Evolutionary conservation across 2,329 filamentous ascomycete species (phyloP), one percentile per base, ranked within the genome.

Genomic region (Alternaria dauci): DNA sequence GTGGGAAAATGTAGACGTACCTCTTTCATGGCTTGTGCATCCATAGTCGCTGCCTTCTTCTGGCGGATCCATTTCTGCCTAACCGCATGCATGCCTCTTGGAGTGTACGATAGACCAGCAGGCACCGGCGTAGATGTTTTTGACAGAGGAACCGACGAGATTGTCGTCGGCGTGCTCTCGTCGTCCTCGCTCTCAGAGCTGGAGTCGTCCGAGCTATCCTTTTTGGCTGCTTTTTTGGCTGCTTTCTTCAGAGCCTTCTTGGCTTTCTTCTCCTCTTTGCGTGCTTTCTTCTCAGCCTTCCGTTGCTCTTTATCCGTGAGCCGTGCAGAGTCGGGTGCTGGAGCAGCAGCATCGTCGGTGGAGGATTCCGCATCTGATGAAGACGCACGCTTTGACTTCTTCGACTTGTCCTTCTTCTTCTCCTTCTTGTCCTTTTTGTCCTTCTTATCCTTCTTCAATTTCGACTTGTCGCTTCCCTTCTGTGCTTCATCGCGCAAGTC

Each of bases 41-140:
- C 91, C 81, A 93, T 86, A 59, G 93, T 86, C 2, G 94, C 93
- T 81, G 90, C 87, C 71, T 88, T 89, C 83, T 98, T 98, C 71
- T 95, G 92, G 58, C 90, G 90, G 72, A 98, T 97, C 78, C 94
- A 92, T 61, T 92, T 86, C 68, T 91, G 88, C 65, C 94, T 85
- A 47, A 94, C 88, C 55, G 91, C 86, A 76, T 94, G 91, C 65
- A 93, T 86, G 50, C 85, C 88, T 26, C 85, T 82, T 62, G 84
- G 80, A 12, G 63, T 68, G 48, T 77, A 79, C 1, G 59, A 66
- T 23, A 71, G 52, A 2, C 69, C 76, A 79, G 80, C 62, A 20
- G 67, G 30, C 81, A 84, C 28, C 82, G 82, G 46, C 79, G 81
- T 54, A 80, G 81, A 48, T 8, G 82, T 81, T 25, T 78, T 81